A percentile compares a stretch with the other conserved stretches of the same genome.
Conservation (phyloP, 2,329 filamentous ascomycete species). For the Alternaria hordeiaustralica region DNA sequence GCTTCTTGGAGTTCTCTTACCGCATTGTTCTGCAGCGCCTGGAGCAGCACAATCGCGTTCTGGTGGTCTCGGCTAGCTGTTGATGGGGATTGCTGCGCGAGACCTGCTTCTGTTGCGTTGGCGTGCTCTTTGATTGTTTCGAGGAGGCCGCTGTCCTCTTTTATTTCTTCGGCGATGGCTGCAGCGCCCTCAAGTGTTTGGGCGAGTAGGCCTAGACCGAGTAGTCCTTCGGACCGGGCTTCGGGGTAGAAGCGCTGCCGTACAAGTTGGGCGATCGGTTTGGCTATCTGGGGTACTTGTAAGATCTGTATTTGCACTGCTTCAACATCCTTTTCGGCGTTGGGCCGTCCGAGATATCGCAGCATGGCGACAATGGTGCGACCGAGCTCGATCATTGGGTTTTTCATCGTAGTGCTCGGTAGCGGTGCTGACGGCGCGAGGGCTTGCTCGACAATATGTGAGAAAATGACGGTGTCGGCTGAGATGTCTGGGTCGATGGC, state of each 20-base stretch:
- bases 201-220: conserved; percentile 45
- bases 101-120: conserved; percentile 32
- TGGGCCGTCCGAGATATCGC: conserved; percentile 24
- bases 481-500: conserved; percentile 20
- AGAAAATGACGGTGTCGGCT: conserved; percentile 31
- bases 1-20: conserved; percentile 29
- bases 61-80: conserved; percentile 41
- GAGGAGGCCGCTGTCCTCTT: conserved; percentile 37
- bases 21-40: conserved; percentile 42
- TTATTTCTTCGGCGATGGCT: conserved; percentile 36
- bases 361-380: conserved; percentile 36
- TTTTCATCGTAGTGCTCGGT: conserved; percentile 49
- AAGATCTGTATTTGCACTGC: conserved; percentile 34
- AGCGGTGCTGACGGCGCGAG: conserved; percentile 39
- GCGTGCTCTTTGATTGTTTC: conserved; percentile 44
- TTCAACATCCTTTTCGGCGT: conserved; percentile 30
- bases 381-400: conserved; percentile 45
- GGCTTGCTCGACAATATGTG: conserved; percentile 39
- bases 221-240: conserved; percentile 43
- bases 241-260: conserved; percentile 46
- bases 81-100: conserved; percentile 25
- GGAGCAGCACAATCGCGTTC: conserved; percentile 45
- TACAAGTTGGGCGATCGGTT: conserved; percentile 41
- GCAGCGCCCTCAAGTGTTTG: conserved; percentile 38
- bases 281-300: conserved; percentile 36